Evolutionary conservation across 2,329 filamentous ascomycete genomes (phyloP).

Genomic region (Drechmeria coniospora): DNA sequence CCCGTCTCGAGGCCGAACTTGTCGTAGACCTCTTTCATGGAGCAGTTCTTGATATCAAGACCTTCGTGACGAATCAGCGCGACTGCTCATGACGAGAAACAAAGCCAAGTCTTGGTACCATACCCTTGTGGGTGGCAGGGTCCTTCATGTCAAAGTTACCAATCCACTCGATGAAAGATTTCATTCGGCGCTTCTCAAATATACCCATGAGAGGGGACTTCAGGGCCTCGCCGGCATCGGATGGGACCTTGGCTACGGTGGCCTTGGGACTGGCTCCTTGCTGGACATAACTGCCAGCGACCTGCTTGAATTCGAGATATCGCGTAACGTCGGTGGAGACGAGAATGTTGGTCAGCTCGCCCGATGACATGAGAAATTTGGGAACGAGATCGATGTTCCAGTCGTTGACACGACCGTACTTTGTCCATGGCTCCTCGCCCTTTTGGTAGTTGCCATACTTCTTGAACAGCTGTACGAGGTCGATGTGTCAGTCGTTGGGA

Average conservation of each 20-base stretch:
- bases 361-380: slow-evolving; percentile 97
- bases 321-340: slow-evolving; percentile 85
- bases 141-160: slow-evolving; percentile 73
- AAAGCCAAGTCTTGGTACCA: slow-evolving; percentile 10
- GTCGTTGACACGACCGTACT: slow-evolving; percentile 91
- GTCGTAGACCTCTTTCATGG: slow-evolving; percentile 98
- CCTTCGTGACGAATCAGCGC: slow-evolving; percentile 32
- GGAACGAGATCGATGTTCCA: slow-evolving; percentile 99
- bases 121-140: slow-evolving; percentile 78
- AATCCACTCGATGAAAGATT: slow-evolving; percentile 93
- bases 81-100: background rate
- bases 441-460: slow-evolving; percentile 73
- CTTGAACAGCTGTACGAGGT: slow-evolving; percentile 63
- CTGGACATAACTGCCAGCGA: slow-evolving; percentile 92
- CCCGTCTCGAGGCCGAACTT: slow-evolving; percentile 84
- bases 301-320: slow-evolving; percentile 86
- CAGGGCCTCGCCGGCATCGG: slow-evolving; percentile 79
- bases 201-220: slow-evolving; percentile 90
- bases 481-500: slow-evolving; percentile 6
- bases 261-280: slow-evolving; percentile 70
- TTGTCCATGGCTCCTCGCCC: slow-evolving; percentile 90
- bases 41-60: slow-evolving; percentile 60
- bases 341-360: slow-evolving; percentile 95
- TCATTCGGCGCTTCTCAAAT: slow-evolving; percentile 94
- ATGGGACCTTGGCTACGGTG: slow-evolving; percentile 92